Evolutionary conservation across 2,329 filamentous ascomycete genomes (phyloP).

Genomic region (Cryphonectria naterciae): DNA sequence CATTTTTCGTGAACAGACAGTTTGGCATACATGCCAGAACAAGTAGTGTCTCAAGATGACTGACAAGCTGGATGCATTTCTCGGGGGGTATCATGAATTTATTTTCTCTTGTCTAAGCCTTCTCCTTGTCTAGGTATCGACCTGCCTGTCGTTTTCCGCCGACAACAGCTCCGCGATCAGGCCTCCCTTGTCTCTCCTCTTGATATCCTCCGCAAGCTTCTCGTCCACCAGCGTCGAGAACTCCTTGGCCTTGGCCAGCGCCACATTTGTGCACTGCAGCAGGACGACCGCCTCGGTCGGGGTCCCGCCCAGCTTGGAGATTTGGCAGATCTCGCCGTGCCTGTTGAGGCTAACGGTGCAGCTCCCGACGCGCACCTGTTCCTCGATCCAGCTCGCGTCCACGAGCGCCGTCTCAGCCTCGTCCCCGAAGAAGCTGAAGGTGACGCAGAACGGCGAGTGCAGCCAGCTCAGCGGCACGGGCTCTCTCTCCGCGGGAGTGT

Average conservation of each 20-base stretch:
- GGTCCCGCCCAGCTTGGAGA: conserved; percentile 86
- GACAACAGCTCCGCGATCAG: conserved; percentile 74
- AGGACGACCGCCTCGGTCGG: conserved; percentile 79
- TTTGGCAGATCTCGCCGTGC: conserved; percentile 87
- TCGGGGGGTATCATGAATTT: conserved; percentile 44
- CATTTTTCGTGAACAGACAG: conserved; percentile 1
- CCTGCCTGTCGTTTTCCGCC: conserved; percentile 80
- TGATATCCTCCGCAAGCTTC: conserved; percentile 76
- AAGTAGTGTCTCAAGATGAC: background rate
- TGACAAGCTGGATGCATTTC: conserved; percentile 10
- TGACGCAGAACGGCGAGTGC: conserved; percentile 89
- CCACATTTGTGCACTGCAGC: conserved; percentile 74
- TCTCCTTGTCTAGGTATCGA: conserved; percentile 28
- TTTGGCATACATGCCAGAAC: background rate
- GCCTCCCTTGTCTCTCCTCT: conserved; percentile 77
- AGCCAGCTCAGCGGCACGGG: conserved; percentile 89
- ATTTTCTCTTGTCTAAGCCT: background rate
- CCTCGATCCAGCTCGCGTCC: conserved; percentile 76
- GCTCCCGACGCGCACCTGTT: conserved; percentile 74
- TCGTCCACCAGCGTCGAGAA: conserved; percentile 74
- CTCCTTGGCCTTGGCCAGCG: conserved; percentile 79
- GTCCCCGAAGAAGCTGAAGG: conserved; percentile 81
- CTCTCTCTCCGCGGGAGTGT: conserved; percentile 82
- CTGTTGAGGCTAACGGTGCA: conserved; percentile 85
- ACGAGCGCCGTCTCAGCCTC: conserved; percentile 71